These are phyloP conservation scores for Bondarzewia mesenterica DNA, from an alignment of 1,284 basidiomycete genomes.

Conservation along the genomic window DNA sequence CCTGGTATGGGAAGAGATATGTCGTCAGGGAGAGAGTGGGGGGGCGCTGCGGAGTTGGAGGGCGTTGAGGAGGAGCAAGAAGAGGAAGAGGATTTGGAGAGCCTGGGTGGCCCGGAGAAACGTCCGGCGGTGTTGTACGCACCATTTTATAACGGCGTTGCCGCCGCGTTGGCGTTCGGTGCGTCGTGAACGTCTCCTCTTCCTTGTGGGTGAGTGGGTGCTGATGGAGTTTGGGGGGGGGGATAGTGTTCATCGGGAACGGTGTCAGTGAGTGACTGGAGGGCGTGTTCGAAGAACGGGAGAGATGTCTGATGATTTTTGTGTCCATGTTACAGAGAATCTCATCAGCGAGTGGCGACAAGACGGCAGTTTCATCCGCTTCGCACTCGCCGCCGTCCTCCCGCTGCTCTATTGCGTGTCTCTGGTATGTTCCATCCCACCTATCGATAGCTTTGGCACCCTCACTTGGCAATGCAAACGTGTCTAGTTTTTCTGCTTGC, in stretches of 20 bases:
- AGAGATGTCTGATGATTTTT: neutral
- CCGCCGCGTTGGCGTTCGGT: constrained; percentile 30
- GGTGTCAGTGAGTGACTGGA: constrained; percentile 20
- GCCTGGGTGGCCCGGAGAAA: constrained; percentile 19
- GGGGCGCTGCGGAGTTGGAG: constrained; percentile 17
- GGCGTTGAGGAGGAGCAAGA: constrained; percentile 12
- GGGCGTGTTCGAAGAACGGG: neutral
- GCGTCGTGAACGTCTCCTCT: constrained; percentile 12
- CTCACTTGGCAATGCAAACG: too few species aligned
- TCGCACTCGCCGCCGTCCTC: constrained; percentile 32
- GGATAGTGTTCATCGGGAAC: constrained; percentile 30
- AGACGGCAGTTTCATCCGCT: constrained; percentile 36
- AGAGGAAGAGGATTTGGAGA: constrained; percentile 16
- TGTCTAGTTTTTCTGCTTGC: constrained; percentile 28
- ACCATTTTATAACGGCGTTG: constrained; percentile 38
- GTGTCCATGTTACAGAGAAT: constrained; percentile 14
- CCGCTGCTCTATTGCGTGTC: constrained; percentile 38
- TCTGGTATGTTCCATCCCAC: constrained; percentile 19
- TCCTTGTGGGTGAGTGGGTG: neutral
- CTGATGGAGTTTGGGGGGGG: constrained; percentile 1
- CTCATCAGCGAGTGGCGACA: constrained; percentile 36
- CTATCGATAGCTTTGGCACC: neutral
- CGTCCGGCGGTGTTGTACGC: constrained; percentile 34
- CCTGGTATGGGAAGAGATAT: constrained; percentile 28
- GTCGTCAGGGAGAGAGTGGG: too few species aligned